phyloP scores from a whole-genome alignment of 352 stramenopile genomes.

The Pythium coloratum region DNA sequence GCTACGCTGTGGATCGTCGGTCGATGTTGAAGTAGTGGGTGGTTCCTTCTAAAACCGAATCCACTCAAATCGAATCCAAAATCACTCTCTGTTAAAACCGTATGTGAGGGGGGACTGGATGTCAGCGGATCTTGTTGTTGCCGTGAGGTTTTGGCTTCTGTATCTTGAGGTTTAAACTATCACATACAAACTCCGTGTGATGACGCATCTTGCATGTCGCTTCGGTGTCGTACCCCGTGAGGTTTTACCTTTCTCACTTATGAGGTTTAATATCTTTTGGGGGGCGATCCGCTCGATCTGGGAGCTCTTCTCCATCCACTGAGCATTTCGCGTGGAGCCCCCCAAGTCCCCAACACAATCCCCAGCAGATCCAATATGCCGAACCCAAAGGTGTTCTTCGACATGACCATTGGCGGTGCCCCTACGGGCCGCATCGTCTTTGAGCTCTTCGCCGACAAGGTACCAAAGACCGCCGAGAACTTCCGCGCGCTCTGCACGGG shows the following conservation, averaged over 20 bases:
- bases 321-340: slow-evolving; percentile 24
- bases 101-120: slow-evolving; percentile 5
- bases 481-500: slow-evolving; percentile 66
- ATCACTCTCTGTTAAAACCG: slow-evolving; percentile 10
- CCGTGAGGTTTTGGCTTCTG: slow-evolving; percentile 8
- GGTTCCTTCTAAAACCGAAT: slow-evolving; percentile 1
- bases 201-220: slow-evolving; percentile 10
- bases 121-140: slow-evolving; percentile 29
- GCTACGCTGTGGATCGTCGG: slow-evolving; percentile 35
- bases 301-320: slow-evolving; percentile 11
- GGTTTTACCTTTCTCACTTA: slow-evolving; percentile 12
- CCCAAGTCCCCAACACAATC: slow-evolving; percentile 15
- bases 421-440: slow-evolving; percentile 90
- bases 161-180: not conserved
- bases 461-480: slow-evolving; percentile 83
- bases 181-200: slow-evolving; percentile 18
- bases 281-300: slow-evolving; percentile 13
- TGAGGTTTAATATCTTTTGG: slow-evolving; percentile 16
- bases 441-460: slow-evolving; percentile 85
- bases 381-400: slow-evolving; percentile 97
- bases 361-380: slow-evolving; percentile 40
- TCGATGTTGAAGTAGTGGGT: slow-evolving; percentile 34
- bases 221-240: slow-evolving; percentile 10
- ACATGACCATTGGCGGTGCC: slow-evolving; percentile 95
- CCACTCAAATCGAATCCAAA: not conserved